Percentiles rank a stretch among this genome's conserved stretches.
Evolutionary conservation across 306 rosid species (phyloP).

Genomic region (Lablab purpureus): DNA sequence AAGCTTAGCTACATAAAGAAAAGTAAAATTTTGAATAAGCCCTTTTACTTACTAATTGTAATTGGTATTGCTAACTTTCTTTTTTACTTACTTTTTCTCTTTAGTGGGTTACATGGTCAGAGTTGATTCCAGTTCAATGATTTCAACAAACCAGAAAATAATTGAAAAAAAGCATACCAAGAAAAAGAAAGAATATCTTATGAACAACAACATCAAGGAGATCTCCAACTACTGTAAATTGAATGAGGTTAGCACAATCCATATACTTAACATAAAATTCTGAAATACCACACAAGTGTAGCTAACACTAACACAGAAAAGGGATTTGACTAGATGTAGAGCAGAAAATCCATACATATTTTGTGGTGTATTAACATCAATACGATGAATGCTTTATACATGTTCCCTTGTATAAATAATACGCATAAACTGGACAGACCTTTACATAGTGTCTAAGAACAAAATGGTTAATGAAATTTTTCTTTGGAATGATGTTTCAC

Average conservation of each 20-base stretch:
- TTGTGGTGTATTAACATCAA: neutral
- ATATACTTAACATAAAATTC: neutral
- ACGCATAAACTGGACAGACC: neutral
- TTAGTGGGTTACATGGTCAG: constrained; percentile 76
- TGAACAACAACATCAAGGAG: constrained; percentile 39
- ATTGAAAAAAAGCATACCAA: constrained; percentile 47
- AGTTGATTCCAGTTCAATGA: constrained; percentile 54
- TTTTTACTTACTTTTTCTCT: neutral
- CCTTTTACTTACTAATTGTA: neutral
- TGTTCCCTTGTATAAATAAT: neutral
- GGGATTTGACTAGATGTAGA: neutral
- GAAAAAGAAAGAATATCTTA: constrained; percentile 55
- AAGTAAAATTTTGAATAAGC: neutral
- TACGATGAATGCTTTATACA: neutral
- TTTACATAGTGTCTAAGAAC: neutral
- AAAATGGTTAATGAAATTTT: neutral
- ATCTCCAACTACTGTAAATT: constrained; percentile 47
- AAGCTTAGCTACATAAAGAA: neutral
- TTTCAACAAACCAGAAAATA: constrained; percentile 56
- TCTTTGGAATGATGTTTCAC: constrained; percentile 43
- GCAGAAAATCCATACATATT: neutral
- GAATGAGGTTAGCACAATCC: constrained; percentile 58
- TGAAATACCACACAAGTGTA: constrained; percentile 5
- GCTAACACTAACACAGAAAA: neutral
- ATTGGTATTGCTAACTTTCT: constrained; percentile 18